Base-by-base conservation (phyloP, 2,329 filamentous ascomycete genomes). In the Trichoderma koningiopsis region DNA sequence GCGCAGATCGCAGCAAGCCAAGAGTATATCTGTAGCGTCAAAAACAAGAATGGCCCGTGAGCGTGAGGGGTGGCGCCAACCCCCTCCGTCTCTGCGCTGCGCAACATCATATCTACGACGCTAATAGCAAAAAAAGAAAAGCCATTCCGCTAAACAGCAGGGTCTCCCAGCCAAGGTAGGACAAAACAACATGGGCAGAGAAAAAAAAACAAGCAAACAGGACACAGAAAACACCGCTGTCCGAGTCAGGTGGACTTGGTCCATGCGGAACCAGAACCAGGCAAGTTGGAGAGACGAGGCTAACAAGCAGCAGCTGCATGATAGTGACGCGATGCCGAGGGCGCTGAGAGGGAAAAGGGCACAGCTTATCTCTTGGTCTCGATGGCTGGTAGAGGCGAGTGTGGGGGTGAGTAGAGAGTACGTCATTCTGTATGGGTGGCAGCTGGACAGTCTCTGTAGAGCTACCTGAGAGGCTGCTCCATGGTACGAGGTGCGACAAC, bases 221-320 rank as follows among this genome's bases (percentile, higher is more conserved):
- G 29, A 33, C 33, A 13, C n/a, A 24, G 4, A 49, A n/a, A 49
- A 24, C 10, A 24, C 33, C 19, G 47, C 47, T 49, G n/a, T 13
- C 47, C 47, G 47, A 31, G 55, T 57, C 55, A 57, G 55, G 27
- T 33, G 55, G 29, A 22, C 55, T 29, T 55, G 52, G 52, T 55
- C 52, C 24, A 55, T 27, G 52, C 52, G 49, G 24, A 27, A 27
- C 27, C 27, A 27, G 14, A 19, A 27, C 24, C 49, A 53, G 24
- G 33, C n/a, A 60, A 60, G 63, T 66, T 47, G 7, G 52, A 57
- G 19, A 37, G 24, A 43, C 8, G 33, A 29, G 37, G 29, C 29
- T 66, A 49, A 24, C 24, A 57, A 43, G 58, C 67, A 63, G 40
- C 40, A 58, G 40, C 40, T 69, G 67, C 67, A 69, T 69, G 27